phyloP scores from a whole-genome alignment of 1,284 basidiomycete genomes.

The Xanthoconium separans region DNA sequence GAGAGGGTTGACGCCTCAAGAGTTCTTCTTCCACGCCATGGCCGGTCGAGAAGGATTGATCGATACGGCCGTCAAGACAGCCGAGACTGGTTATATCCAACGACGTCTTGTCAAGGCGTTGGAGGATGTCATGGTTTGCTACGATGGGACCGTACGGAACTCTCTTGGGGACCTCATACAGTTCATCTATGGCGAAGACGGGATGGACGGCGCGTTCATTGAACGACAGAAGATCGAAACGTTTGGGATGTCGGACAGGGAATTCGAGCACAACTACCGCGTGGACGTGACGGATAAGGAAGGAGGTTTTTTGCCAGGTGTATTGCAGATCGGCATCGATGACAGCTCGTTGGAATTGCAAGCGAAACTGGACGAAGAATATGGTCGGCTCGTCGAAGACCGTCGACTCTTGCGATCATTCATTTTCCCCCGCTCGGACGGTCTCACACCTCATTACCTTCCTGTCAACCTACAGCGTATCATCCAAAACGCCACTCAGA shows the following conservation, averaged over 20 bases:
- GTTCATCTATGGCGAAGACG: slow-evolving; percentile 98
- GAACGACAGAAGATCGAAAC: slow-evolving; percentile 94
- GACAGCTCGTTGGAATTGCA: slow-evolving; percentile 90
- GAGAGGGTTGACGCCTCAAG: slow-evolving; percentile 94
- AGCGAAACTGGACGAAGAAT: slow-evolving; percentile 88
- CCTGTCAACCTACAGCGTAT: slow-evolving; percentile 95
- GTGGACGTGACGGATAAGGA: slow-evolving; percentile 88
- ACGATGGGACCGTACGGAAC: slow-evolving; percentile 97
- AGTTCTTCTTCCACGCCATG: slow-evolving; percentile 99
- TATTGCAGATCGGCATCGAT: slow-evolving; percentile 93
- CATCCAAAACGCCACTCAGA: slow-evolving; percentile 93
- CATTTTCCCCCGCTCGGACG: slow-evolving; percentile 82
- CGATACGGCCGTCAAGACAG: slow-evolving; percentile 99
- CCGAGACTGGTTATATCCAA: slow-evolving; percentile 99
- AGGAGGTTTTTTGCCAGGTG: slow-evolving; percentile 77
- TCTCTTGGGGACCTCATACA: slow-evolving; percentile 95
- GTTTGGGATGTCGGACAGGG: slow-evolving; percentile 78
- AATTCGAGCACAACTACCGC: slow-evolving; percentile 89
- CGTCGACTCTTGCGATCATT: slow-evolving; percentile 76
- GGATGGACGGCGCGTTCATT: slow-evolving; percentile 98
- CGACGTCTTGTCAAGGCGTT: slow-evolving; percentile 97
- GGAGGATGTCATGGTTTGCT: slow-evolving; percentile 97
- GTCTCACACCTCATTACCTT: slow-evolving; percentile 73
- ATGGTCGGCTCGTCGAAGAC: slow-evolving; percentile 73
- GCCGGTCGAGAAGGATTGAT: slow-evolving; percentile 99